phyloP scores from a whole-genome alignment of 1,284 basidiomycete species.

The Irpex sp. region DNA sequence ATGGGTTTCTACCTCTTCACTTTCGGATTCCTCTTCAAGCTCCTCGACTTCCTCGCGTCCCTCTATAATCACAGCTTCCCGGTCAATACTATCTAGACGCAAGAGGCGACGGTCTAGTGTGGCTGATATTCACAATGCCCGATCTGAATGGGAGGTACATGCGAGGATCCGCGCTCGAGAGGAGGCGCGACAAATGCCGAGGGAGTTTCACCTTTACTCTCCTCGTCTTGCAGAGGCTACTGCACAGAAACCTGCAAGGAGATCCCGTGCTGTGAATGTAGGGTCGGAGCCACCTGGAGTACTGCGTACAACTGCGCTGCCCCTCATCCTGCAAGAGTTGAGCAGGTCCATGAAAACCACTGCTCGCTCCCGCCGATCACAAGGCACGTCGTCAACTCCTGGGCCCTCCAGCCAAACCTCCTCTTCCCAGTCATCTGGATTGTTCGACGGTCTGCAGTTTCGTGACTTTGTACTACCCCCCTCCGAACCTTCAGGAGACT shows the following conservation, averaged over 20 bases:
- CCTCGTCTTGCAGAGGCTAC: slow-evolving; percentile 27
- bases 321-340: slow-evolving; percentile 52
- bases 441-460: neutral
- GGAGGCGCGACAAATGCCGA: slow-evolving; percentile 51
- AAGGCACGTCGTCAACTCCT: slow-evolving; percentile 8
- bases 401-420: neutral
- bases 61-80: slow-evolving; percentile 30
- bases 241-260: slow-evolving; percentile 3
- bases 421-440: neutral
- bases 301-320: slow-evolving; percentile 55
- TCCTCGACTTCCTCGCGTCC: slow-evolving; percentile 36
- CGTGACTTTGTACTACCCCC: neutral
- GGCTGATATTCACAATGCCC: slow-evolving; percentile 44
- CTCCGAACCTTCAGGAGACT: neutral
- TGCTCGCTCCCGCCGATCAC: slow-evolving; percentile 20
- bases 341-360: slow-evolving; percentile 45
- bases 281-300: slow-evolving; percentile 29
- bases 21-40: slow-evolving; percentile 34
- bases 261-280: slow-evolving; percentile 15
- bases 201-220: slow-evolving; percentile 70
- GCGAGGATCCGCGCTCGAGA: slow-evolving; percentile 59
- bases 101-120: slow-evolving; percentile 42
- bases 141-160: slow-evolving; percentile 55
- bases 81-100: slow-evolving; percentile 38
- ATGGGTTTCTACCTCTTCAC: slow-evolving; percentile 41